A percentile compares a stretch with the other conserved stretches of the same genome.
phyloP scores from a whole-genome alignment of 169 alveolate species.

The Plasmodium yoelii region DNA sequence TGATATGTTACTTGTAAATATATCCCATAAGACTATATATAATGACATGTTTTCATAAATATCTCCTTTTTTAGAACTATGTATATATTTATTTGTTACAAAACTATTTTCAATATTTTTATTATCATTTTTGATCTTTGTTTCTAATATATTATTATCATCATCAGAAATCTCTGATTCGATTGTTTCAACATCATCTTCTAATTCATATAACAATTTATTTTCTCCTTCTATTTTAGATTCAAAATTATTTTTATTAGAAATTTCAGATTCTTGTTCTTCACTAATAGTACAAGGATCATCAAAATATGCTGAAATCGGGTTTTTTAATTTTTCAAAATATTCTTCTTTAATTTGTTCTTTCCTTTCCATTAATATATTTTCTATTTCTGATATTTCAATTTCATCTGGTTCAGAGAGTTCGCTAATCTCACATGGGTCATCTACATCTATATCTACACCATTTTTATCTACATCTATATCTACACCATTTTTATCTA shows the following conservation, averaged over 20 bases:
- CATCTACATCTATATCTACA: no score
- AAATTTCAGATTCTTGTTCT: no score
- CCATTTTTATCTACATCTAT: no score
- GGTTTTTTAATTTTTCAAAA: constrained; percentile 5
- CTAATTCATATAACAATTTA: no score
- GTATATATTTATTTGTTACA: constrained; percentile 24
- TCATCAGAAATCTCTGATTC: no score
- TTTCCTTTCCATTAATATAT: constrained; percentile 29
- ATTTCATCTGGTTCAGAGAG: background rate
- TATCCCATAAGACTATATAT: constrained; percentile 74
- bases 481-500: no score
- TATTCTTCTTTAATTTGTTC: constrained; percentile 53
- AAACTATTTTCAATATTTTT: background rate
- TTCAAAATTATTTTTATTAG: no score
- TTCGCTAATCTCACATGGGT: background rate
- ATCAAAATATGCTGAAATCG: background rate
- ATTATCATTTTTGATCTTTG: background rate
- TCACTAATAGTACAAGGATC: no score
- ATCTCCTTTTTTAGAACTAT: constrained; percentile 3
- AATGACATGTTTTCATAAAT: constrained; percentile 50
- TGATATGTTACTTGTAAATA: constrained; percentile 41
- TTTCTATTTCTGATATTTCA: background rate
- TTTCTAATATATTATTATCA: background rate
- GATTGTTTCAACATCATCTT: no score
- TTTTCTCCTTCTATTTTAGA: no score